phyloP scores from a whole-genome alignment of 2,329 filamentous ascomycete genomes.

The Geosmithia putterillii region DNA sequence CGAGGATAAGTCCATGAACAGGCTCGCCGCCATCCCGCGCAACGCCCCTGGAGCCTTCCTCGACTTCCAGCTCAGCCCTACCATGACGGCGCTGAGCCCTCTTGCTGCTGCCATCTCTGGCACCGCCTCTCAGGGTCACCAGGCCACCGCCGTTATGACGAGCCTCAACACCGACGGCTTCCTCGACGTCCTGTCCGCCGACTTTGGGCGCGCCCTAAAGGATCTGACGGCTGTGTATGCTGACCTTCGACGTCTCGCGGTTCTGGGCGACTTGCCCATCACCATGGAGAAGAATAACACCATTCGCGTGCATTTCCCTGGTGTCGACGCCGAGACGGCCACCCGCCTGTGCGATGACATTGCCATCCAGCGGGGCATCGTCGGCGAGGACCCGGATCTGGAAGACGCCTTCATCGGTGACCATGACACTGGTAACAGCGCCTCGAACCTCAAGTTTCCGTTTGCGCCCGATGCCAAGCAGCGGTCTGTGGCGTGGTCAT shows the following conservation, averaged over 20 bases:
- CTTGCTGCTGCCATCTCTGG: constrained; percentile 44
- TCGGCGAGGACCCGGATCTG: constrained; percentile 68
- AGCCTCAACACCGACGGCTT: constrained; percentile 74
- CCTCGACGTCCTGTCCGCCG: constrained; percentile 70
- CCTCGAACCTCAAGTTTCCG: constrained; percentile 72
- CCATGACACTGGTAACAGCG: constrained; percentile 9
- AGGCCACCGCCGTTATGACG: constrained; percentile 30
- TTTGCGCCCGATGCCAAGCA: constrained; percentile 53
- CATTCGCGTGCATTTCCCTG: constrained; percentile 78
- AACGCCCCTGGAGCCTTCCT: constrained; percentile 63
- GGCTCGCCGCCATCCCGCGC: constrained; percentile 47
- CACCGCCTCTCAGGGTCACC: constrained; percentile 23
- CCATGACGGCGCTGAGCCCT: constrained; percentile 75
- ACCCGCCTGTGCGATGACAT: constrained; percentile 78
- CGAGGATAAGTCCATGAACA: constrained; percentile 60
- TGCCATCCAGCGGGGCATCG: constrained; percentile 66
- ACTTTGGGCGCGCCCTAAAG: constrained; percentile 79
- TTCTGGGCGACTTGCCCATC: constrained; percentile 74
- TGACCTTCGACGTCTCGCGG: constrained; percentile 67
- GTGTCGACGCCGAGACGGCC: constrained; percentile 73
- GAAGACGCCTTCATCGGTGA: constrained; percentile 48
- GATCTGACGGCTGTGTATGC: constrained; percentile 69
- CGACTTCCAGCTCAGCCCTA: constrained; percentile 81
- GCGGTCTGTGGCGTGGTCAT: constrained; percentile 32
- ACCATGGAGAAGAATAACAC: constrained; percentile 54